These are phyloP conservation scores for Hypericum perforatum DNA, from an alignment of 345 rosid genomes.

Conservation along the genomic window DNA sequence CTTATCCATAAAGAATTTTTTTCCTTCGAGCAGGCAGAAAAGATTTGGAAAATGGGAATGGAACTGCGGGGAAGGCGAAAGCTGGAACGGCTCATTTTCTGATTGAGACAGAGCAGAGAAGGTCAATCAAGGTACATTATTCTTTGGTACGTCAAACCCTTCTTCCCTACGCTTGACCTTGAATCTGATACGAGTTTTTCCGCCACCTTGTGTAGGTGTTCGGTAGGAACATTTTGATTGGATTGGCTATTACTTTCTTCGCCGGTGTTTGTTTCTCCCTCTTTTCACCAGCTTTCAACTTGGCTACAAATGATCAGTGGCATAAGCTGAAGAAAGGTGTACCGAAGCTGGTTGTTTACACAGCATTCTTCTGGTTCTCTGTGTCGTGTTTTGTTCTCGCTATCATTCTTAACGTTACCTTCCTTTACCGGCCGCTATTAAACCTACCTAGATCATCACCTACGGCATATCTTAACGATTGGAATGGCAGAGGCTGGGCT, in stretches of 20 bases:
- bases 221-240: constrained; percentile 55
- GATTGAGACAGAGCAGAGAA: not conserved
- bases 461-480: constrained; percentile 55
- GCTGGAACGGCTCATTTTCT: constrained; percentile 8
- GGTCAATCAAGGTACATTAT: constrained; percentile 5
- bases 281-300: constrained; percentile 84
- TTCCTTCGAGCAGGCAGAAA: not conserved
- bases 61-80: not conserved
- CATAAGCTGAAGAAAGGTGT: constrained; percentile 58
- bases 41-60: constrained; percentile 6
- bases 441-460: constrained; percentile 50
- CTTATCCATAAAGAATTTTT: not conserved
- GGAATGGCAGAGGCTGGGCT: constrained; percentile 84
- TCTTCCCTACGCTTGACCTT: no score
- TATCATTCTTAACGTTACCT: constrained; percentile 41
- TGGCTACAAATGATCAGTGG: constrained; percentile 87
- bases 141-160: not conserved
- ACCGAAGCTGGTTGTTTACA: constrained; percentile 56
- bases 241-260: constrained; percentile 51
- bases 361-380: constrained; percentile 76
- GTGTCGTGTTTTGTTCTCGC: constrained; percentile 48
- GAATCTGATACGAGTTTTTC: not conserved
- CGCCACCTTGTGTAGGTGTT: constrained; percentile 36
- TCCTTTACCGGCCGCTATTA: constrained; percentile 57
- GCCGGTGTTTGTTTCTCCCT: constrained; percentile 73